Percentiles rank a stretch among this genome's conserved stretches.
Evolutionary conservation across 1,284 basidiomycete species (phyloP).

Genomic region (Neotropicomus parvogracilis): DNA sequence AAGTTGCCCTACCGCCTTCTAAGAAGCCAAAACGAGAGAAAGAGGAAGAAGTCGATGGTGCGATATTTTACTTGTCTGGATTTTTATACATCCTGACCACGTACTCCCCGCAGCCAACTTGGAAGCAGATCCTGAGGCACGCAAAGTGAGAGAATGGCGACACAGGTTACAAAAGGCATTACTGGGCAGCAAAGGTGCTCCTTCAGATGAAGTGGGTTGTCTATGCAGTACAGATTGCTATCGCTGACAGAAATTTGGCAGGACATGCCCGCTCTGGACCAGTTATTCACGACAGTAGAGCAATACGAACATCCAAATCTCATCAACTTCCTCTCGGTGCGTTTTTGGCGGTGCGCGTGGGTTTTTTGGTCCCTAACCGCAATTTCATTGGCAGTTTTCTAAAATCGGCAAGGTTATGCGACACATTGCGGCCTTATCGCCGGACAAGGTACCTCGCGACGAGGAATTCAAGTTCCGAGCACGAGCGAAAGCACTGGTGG

Average conservation of each 20-base stretch:
- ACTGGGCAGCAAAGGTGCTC: constrained; percentile 52
- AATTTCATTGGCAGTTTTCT: constrained; percentile 59
- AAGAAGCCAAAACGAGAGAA: constrained; percentile 68
- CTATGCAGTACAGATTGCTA: constrained; percentile 1
- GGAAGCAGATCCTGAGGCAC: constrained; percentile 66
- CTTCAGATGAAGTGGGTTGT: constrained; percentile 45
- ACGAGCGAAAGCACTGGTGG: constrained; percentile 70
- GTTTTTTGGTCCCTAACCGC: constrained; percentile 18
- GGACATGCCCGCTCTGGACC: constrained; percentile 79
- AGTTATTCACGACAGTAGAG: constrained; percentile 81
- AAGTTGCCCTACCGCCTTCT: constrained; percentile 54
- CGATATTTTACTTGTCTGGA: constrained; percentile 22
- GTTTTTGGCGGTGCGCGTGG: constrained; percentile 31
- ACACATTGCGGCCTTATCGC: constrained; percentile 74
- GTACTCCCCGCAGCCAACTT: constrained; percentile 39
- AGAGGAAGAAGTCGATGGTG: constrained; percentile 56
- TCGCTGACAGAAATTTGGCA: constrained; percentile 30
- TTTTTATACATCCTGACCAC: constrained; percentile 11
- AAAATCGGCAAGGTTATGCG: constrained; percentile 99
- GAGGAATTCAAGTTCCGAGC: constrained; percentile 84
- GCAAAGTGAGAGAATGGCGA: constrained; percentile 75
- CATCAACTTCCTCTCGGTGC: constrained; percentile 76
- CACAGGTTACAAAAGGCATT: constrained; percentile 81
- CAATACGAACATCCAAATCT: constrained; percentile 80
- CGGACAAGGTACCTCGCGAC: constrained; percentile 74